Evolutionary conservation across 1,139 yeast species (phyloP), one percentile per base, ranked within the genome.

Genomic region (Lodderomyces metapsilosis): DNA sequence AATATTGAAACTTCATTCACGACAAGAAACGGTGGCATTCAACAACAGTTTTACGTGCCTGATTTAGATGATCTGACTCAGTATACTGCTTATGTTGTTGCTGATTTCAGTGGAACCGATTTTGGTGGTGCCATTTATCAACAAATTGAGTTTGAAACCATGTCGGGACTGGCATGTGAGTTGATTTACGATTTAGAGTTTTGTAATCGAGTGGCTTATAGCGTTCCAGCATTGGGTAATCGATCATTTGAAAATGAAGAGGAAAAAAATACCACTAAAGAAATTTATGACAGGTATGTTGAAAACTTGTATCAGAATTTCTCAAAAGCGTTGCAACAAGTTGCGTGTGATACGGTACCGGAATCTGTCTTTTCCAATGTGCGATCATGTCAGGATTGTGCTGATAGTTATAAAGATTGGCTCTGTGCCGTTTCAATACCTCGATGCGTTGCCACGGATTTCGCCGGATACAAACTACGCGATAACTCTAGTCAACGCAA

Each of bases 351-450:
- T 54, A 80, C 88, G 0, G 76, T 78, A 9, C 61, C 67, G n/a
- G 91, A 82, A 46, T 75, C 88, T 0, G 57, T 78, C 5, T 92
- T 77, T 61, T 87, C 96, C 1, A 88, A 95, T 12, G 56, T 89
- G 24, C 61, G 79, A 39, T 70, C 82, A 0, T 92, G 98, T 55
- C 73, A 68, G 10, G 83, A 87, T 54, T 92, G 98, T 59, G 75
- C 77, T 1, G 53, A 61, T 3, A 73, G 92, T 1, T 92, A 92
- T 59, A 82, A 80, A 53, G 75, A 84, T 53, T 92, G 98, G 98
- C 71, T 92, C 15, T 92, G 98, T 64, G 76, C 95, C 0, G 88
- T 88, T 4, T 72, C 89, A 0, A 86, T 92, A n/a, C 98, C 98
- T 0, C 68, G 98, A 27, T 92, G 98, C 54, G 72, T 84, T 1